Percentiles rank a stretch among this genome's conserved stretches.
These are phyloP conservation scores for Boletellus sp. DNA, from an alignment of 768 basidiomycete genomes.

Conservation along the genomic window DNA sequence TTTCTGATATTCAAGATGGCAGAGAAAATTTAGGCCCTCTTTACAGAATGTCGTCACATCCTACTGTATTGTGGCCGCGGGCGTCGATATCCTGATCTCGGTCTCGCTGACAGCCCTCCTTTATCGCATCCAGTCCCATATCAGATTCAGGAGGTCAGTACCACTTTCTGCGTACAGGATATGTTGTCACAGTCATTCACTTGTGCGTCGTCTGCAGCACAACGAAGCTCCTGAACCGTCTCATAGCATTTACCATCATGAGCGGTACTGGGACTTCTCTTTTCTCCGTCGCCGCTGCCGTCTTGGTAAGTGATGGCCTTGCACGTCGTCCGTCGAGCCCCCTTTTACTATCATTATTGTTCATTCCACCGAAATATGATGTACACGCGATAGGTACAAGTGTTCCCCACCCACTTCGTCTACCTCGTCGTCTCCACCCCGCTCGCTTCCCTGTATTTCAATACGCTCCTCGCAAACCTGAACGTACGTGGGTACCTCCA, in stretches of 20 bases:
- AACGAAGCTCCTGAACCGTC: background rate
- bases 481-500: no score
- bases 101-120: background rate
- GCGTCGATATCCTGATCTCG: background rate
- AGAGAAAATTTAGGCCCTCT: no score
- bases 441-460: no score
- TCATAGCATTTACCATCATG: background rate
- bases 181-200: no score
- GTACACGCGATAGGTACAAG: background rate
- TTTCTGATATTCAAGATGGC: no score
- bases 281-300: background rate
- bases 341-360: no score
- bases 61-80: background rate
- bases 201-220: background rate
- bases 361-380: no score
- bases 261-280: background rate
- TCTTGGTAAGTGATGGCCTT: background rate
- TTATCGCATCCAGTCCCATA: background rate
- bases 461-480: no score
- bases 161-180: background rate
- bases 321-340: no score
- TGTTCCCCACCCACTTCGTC: background rate
- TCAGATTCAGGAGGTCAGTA: background rate
- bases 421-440: no score
- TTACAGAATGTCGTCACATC: background rate